Percentiles rank a stretch among this genome's conserved stretches.
These are phyloP conservation scores for Tricholoma bakamatsutake DNA, from an alignment of 768 basidiomycete genomes.

Conservation along the genomic window DNA sequence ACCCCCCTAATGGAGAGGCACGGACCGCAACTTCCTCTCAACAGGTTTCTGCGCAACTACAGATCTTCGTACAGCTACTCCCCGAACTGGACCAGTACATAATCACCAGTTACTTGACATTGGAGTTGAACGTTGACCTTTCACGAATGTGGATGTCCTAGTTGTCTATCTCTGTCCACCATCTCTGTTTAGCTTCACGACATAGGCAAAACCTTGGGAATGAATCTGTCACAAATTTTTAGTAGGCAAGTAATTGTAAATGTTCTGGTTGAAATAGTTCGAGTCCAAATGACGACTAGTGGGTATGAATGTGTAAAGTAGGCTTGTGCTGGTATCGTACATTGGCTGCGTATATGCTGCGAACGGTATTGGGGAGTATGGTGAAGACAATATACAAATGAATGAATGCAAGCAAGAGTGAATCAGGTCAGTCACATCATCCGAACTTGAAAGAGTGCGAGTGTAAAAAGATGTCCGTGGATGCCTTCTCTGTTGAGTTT, in stretches of 20 bases:
- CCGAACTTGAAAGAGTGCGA: not conserved
- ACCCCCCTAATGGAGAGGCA: too few species aligned
- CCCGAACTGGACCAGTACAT: too few species aligned
- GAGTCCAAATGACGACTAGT: not conserved
- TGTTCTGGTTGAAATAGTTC: not conserved
- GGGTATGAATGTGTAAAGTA: not conserved
- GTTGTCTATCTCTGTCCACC: too few species aligned
- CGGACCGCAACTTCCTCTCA: too few species aligned
- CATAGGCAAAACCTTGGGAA: not conserved
- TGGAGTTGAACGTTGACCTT: too few species aligned
- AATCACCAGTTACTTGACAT: too few species aligned
- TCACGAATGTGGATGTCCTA: too few species aligned
- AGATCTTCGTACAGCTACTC: too few species aligned
- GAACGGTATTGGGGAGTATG: not conserved
- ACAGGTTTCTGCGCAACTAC: too few species aligned
- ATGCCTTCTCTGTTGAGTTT: not conserved
- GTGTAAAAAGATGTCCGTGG: not conserved
- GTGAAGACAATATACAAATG: not conserved
- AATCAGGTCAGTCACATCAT: too few species aligned
- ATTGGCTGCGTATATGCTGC: not conserved
- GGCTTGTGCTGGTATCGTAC: not conserved
- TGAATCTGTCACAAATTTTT: not conserved
- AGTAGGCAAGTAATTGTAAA: not conserved
- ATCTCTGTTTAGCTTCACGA: too few species aligned
- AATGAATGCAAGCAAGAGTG: not conserved